phyloP scores from a whole-genome alignment of 768 basidiomycete genomes.

The Kwoniella dendrophila region DNA sequence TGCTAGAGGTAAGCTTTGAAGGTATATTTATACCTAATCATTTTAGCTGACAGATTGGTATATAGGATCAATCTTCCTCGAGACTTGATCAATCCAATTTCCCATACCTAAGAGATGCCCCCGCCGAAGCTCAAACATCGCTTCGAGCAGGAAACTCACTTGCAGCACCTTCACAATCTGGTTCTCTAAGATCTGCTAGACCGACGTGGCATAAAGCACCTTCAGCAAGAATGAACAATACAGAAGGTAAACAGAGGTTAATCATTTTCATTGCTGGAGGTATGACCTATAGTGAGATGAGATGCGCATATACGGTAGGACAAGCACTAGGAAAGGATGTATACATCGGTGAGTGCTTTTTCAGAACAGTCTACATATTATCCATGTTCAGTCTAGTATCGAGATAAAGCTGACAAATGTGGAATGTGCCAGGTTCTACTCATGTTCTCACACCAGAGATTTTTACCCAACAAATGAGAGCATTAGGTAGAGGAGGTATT shows the following conservation, averaged over 20 bases:
- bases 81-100: conserved; percentile 76
- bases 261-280: conserved; percentile 93
- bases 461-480: conserved; percentile 84
- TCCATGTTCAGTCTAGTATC: not conserved
- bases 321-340: conserved; percentile 78
- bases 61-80: conserved; percentile 76
- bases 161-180: conserved; percentile 59
- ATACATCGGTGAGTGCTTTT: conserved; percentile 70
- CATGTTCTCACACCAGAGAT: conserved; percentile 78
- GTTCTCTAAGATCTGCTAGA: conserved; percentile 82
- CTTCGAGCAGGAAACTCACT: conserved; percentile 54
- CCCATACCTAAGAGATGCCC: conserved; percentile 82
- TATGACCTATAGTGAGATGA: conserved; percentile 92
- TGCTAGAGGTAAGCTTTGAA: conserved; percentile 70
- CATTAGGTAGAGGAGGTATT: conserved; percentile 81
- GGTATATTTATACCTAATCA: too few species aligned
- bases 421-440: conserved; percentile 70
- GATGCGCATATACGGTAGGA: conserved; percentile 81
- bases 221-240: conserved; percentile 56
- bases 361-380: not conserved
- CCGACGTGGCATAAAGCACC: conserved; percentile 85
- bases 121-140: conserved; percentile 55
- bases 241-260: conserved; percentile 66
- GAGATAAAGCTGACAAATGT: not conserved
- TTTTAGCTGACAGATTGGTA: not conserved